Conservation (phyloP, 208 protist species). For the Leishmania guyanensis region DNA sequence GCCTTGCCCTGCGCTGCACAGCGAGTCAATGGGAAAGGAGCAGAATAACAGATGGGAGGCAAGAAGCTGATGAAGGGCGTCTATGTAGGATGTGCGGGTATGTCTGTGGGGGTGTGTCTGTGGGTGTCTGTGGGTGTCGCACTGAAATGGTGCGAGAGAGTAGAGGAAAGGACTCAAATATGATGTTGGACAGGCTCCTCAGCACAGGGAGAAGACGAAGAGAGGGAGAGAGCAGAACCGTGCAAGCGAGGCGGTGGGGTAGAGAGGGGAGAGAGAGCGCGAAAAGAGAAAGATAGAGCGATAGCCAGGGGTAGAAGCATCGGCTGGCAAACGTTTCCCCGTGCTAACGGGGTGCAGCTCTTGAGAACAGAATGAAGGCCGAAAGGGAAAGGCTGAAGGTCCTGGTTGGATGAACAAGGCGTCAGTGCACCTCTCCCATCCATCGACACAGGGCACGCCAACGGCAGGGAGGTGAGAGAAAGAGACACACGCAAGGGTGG, state of each 20-base stretch:
- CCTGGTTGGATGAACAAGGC: background rate
- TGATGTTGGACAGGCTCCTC: background rate
- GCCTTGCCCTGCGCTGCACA: background rate
- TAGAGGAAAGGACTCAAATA: background rate
- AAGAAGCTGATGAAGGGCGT: background rate
- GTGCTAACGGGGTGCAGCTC: background rate
- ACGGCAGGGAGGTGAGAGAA: background rate
- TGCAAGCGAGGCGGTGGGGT: background rate
- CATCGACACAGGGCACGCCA: background rate
- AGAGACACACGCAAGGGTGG: background rate
- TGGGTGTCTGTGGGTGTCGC: background rate
- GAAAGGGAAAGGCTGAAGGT: background rate
- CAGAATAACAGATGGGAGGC: background rate
- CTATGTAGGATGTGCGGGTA: background rate
- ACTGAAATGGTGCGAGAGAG: background rate
- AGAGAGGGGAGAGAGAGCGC: background rate
- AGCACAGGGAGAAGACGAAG: background rate
- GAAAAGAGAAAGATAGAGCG: background rate
- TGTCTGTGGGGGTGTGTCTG: conserved; percentile 1
- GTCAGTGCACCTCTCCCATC: background rate
- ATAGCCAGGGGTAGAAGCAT: background rate
- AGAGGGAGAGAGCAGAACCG: background rate
- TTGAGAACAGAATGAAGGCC: background rate
- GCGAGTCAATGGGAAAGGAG: background rate
- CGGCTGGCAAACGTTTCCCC: background rate